Conservation (phyloP, 129 eudicot species). For the Lactuca saligna region DNA sequence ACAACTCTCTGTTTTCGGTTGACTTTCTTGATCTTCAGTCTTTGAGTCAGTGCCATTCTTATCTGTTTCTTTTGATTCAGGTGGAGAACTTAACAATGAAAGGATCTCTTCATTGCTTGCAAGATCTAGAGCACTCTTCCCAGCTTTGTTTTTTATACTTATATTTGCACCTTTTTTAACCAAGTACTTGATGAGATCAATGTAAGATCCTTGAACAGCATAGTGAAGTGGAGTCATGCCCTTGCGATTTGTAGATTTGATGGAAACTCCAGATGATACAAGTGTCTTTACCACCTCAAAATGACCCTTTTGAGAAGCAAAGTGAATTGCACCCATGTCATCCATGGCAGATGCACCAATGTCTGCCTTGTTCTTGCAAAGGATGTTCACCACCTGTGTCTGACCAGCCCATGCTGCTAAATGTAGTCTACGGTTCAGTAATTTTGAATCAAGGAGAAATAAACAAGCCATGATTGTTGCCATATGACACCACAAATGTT, state of each 20-base stretch:
- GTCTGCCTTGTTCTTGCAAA: conserved; percentile 91
- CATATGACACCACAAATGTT: background rate
- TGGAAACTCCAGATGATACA: conserved; percentile 64
- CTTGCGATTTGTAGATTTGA: conserved; percentile 77
- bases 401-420: conserved; percentile 99
- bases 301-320: conserved; percentile 97
- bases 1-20: conserved; percentile 25
- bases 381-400: conserved; percentile 64
- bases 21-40: conserved; percentile 32
- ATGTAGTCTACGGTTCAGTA: conserved; percentile 64
- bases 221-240: conserved; percentile 98
- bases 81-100: conserved; percentile 43
- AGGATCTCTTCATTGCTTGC: conserved; percentile 73
- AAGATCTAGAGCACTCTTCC: conserved; percentile 73
- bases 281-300: conserved; percentile 72
- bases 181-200: conserved; percentile 79
- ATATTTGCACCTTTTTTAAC: conserved; percentile 77
- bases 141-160: conserved; percentile 71
- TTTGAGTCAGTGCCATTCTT: conserved; percentile 32
- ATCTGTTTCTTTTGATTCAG: conserved; percentile 26
- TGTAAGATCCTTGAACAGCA: conserved; percentile 89
- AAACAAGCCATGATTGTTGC: conserved; percentile 2
- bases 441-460: conserved; percentile 46
- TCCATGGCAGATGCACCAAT: conserved; percentile 96
- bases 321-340: conserved; percentile 96